phyloP scores from a whole-genome alignment of 1,139 yeast genomes.

The Taphrina sp. region DNA sequence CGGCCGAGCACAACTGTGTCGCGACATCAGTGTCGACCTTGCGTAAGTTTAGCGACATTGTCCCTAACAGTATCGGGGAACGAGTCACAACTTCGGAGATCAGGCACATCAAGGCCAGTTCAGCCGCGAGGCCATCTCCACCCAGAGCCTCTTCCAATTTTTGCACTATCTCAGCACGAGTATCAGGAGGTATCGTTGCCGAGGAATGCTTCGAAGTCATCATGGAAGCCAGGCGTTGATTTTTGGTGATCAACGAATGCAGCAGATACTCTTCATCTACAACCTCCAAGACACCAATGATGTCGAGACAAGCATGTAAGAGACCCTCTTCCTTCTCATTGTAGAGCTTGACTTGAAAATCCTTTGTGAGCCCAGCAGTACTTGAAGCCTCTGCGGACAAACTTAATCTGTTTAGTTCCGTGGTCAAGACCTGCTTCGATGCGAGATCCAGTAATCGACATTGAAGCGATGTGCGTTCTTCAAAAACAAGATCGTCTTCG shows the following conservation, averaged over 20 bases:
- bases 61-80: constrained; percentile 29
- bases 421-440: neutral
- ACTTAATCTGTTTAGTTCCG: neutral
- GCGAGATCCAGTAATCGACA: constrained; percentile 4
- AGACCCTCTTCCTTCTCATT: constrained; percentile 28
- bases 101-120: constrained; percentile 26
- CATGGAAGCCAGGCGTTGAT: constrained; percentile 11
- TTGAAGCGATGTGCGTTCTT: constrained; percentile 15
- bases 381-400: neutral
- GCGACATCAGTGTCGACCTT: constrained; percentile 13
- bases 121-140: constrained; percentile 33
- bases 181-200: neutral
- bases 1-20: neutral
- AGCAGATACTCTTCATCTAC: neutral
- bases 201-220: constrained; percentile 13
- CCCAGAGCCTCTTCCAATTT: constrained; percentile 14
- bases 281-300: constrained; percentile 20
- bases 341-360: constrained; percentile 16
- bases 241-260: constrained; percentile 19
- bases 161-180: constrained; percentile 24
- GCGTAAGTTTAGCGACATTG: constrained; percentile 30
- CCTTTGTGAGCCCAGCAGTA: neutral
- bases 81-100: constrained; percentile 27
- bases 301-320: constrained; percentile 19
- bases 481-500: constrained; percentile 15